Base-by-base conservation (phyloP, 805 yeast genomes). In the Wickerhamiella bombiphila region DNA sequence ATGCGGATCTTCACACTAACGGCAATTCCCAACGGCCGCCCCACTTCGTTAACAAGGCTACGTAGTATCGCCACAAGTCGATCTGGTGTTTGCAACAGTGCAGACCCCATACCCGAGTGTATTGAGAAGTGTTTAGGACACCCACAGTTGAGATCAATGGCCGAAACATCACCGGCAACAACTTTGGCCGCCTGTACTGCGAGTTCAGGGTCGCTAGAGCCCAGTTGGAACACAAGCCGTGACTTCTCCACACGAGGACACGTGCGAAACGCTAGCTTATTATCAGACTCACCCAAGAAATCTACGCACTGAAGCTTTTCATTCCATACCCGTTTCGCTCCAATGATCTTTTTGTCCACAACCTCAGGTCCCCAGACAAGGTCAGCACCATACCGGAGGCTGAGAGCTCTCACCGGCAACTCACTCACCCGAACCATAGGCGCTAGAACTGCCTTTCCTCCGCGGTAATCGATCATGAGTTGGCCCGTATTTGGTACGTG, bases 71-170 rank as follows among this genome's bases (percentile, higher is more conserved):
- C 66, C 46, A 77, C 79, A 14, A 91, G 63, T 28, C 71, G 60
- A 32, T 81, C 94, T 0, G 97, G 96, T 0, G 86, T 81, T 22
- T 67, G 63, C 39, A 91, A 63, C 33, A 91, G 63, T 1, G 94
- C 96, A 2, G 97, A 94, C 4, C 98, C 98, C 97, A 91, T 91
- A 1, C 98, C 98, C 0, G 93, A 68, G 57, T 91, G 98, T 2
- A 85, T 68, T 1, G 93, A 80, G 52, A 91, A 91, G 48, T 85
- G 96, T 55, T 88, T 91, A 3, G 98, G 98, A 59, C 98, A 91
- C 4, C 98, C 98, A 21, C 94, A 83, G 56, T 91, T 91, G 41
- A 91, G 68, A 55, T 91, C 98, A 4, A 91, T 79, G 6, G 93
- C 97, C 45, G 74, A 85, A 2, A 91, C 97, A 56, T 91, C 97